A percentile compares a stretch with the other conserved stretches of the same genome.
These are phyloP conservation scores for Nothophytophthora sp. DNA, from an alignment of 352 stramenopile genomes.

Conservation along the genomic window DNA sequence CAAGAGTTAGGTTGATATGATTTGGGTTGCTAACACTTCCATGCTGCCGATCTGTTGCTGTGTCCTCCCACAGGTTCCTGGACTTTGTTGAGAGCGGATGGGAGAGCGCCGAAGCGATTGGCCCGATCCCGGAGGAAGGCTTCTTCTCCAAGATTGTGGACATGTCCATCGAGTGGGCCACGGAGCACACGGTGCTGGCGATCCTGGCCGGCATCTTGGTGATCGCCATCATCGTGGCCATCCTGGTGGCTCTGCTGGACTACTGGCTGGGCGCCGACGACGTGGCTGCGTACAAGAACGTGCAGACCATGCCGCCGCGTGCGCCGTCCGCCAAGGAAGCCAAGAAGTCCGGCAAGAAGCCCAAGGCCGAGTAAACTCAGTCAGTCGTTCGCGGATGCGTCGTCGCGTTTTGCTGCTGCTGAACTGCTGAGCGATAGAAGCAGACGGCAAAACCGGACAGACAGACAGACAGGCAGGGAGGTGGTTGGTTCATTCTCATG, in stretches of 20 bases:
- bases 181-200: conserved; percentile 69
- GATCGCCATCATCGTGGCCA: conserved; percentile 64
- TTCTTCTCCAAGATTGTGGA: conserved; percentile 69
- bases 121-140: conserved; percentile 62
- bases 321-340: conserved; percentile 27
- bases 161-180: conserved; percentile 62
- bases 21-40: neutral
- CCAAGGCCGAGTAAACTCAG: conserved; percentile 48
- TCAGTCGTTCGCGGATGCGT: conserved; percentile 9
- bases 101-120: conserved; percentile 48
- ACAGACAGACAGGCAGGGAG: conserved; percentile 4
- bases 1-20: too few species aligned
- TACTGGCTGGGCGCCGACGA: conserved; percentile 76
- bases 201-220: conserved; percentile 55
- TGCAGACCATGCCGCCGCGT: conserved; percentile 29
- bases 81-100: conserved; percentile 66
- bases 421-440: conserved; percentile 27
- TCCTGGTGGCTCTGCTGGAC: conserved; percentile 72
- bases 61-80: conserved; percentile 37
- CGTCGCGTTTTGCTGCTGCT: conserved; percentile 23
- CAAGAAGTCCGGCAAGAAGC: conserved; percentile 43
- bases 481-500: conserved; percentile 21
- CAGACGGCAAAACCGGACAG: conserved; percentile 10
- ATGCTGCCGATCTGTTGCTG: neutral
- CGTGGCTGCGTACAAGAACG: conserved; percentile 52